Evolutionary conservation across 495 filamentous ascomycete species (phyloP).

Genomic region (Geopyxis carbonaria): DNA sequence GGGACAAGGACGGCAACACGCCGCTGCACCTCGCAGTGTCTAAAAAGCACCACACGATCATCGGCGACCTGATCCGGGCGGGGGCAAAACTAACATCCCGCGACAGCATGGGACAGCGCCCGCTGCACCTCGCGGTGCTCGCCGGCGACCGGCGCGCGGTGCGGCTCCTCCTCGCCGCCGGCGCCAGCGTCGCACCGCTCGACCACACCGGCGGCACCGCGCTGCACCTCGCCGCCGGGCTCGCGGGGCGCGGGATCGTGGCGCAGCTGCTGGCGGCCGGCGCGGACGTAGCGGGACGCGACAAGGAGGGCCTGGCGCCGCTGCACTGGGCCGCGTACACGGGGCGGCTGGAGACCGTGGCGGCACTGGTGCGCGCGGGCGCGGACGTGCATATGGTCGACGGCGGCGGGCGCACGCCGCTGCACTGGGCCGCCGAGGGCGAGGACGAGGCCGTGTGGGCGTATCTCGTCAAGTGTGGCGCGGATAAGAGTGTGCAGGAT

Average conservation of each 20-base stretch:
- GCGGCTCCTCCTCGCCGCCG: not conserved
- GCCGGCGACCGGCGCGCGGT: not conserved
- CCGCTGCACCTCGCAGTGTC: not conserved
- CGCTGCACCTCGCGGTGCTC: not conserved
- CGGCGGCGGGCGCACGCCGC: not conserved
- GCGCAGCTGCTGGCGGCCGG: too few species aligned
- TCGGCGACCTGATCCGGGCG: not conserved
- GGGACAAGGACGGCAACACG: not conserved
- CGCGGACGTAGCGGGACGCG: not conserved
- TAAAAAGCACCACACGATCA: not conserved
- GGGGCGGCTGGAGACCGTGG: not conserved
- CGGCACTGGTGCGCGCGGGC: not conserved
- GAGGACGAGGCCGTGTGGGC: not conserved
- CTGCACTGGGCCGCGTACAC: slow-evolving; percentile 1
- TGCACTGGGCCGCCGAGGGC: not conserved
- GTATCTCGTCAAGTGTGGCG: too few species aligned
- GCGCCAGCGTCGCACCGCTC: not conserved
- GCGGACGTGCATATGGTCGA: not conserved
- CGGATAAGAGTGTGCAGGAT: too few species aligned
- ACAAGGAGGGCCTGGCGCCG: not conserved
- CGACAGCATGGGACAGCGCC: not conserved
- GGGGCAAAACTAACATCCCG: not conserved
- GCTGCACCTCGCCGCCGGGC: slow-evolving; percentile 4
- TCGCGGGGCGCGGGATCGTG: too few species aligned
- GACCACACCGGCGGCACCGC: not conserved